These are phyloP conservation scores for Penicillium cosmopolitanum DNA, from an alignment of 495 filamentous ascomycete genomes.

Conservation along the genomic window DNA sequence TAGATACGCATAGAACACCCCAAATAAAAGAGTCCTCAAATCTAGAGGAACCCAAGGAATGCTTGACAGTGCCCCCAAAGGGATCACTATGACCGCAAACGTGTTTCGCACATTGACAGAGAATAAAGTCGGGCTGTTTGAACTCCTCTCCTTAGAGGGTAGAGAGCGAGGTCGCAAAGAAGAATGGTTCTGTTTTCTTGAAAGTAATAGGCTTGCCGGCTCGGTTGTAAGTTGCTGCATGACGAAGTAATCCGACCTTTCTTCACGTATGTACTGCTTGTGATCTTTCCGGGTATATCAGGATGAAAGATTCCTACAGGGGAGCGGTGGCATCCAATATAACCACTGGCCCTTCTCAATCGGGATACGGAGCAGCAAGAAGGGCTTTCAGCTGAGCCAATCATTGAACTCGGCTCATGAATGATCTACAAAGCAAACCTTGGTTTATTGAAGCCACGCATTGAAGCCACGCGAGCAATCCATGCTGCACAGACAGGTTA, in stretches of 20 bases:
- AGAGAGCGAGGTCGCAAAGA: not conserved
- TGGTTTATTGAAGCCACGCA: not conserved
- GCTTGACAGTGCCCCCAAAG: conserved; percentile 7
- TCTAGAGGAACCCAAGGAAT: conserved; percentile 12
- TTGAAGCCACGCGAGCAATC: not conserved
- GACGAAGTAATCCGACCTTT: not conserved
- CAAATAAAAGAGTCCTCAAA: not conserved
- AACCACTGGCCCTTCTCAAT: not conserved
- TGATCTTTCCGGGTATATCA: too few relatives aligned
- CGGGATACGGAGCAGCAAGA: not conserved
- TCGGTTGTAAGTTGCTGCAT: not conserved
- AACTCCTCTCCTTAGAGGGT: not conserved
- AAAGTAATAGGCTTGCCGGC: not conserved
- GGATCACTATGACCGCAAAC: conserved; percentile 9
- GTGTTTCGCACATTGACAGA: conserved; percentile 16
- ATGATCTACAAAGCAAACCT: not conserved
- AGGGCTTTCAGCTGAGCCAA: not conserved
- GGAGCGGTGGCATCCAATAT: not conserved
- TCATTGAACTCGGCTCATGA: not conserved
- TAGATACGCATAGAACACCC: conserved; percentile 10
- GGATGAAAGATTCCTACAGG: not conserved
- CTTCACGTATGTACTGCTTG: not conserved
- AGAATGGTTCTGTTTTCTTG: not conserved
- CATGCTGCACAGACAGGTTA: not conserved
- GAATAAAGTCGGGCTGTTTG: not conserved